Evolutionary conservation across 352 stramenopile species (phyloP), one percentile per base, ranked within the genome.

Genomic region (Phytophthora pinifolia): DNA sequence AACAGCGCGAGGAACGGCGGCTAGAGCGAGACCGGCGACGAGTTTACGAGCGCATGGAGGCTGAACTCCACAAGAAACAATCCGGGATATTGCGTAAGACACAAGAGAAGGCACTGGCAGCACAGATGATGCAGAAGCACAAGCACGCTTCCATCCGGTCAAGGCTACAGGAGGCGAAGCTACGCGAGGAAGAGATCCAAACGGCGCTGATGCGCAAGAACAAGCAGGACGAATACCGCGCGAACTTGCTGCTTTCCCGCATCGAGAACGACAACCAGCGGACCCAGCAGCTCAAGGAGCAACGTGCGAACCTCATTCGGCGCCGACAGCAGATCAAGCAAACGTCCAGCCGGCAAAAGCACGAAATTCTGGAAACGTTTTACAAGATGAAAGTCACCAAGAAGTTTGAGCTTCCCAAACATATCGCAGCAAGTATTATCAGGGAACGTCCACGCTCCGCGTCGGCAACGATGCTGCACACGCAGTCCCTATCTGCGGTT

Each of bases 311-410:
- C 12, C 61, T 92, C 2, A 52, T 94, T 36, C 67, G 73, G 10
- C 70, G 81, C 14, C 75, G 81, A 0, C 72, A 90, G 55, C 68
- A 88, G 37, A 83, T 90, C 41, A 86, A 91, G 44, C 72, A 85
- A 42, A 62, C 63, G 30, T 77, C 78, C 4, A 67, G 46, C 15
- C 60, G 75, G 0, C 75, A 92, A 31, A 90, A 90, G 45, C 67
- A 83, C 18, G 72, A 91, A 22, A 75, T 92, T n/a, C 46, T 92
- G 4, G 76, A 90, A 10, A 87, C 67, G 41, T 91, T 94, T 43
- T 74, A 92, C 60, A 83, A 85, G 46, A 90, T 94, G 82, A 86
- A 88, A 51, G 69, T 91, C 31, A 89, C 76, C 5, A 92, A 92
- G 36, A 90, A 87, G 38, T 81, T 81, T 18, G 64, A 86, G 35